These are phyloP conservation scores for Tulasnella sp. DNA, from an alignment of 768 basidiomycete species.

Conservation along the genomic window DNA sequence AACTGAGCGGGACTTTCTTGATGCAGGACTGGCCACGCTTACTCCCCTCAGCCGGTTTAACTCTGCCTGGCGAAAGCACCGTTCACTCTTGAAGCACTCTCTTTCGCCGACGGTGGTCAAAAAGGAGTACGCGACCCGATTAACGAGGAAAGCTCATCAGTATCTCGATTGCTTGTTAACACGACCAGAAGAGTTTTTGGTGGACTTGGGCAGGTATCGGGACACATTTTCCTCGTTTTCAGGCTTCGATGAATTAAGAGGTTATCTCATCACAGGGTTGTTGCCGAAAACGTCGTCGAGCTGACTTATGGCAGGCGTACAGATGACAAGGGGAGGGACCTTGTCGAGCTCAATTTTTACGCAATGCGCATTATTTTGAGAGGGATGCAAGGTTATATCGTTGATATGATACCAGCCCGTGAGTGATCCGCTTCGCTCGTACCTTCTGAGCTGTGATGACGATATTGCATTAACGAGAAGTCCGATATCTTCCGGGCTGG, in stretches of 20 bases:
- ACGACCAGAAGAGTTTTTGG: not conserved
- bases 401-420: constrained; percentile 1
- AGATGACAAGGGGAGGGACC: not conserved
- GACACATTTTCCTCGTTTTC: not conserved
- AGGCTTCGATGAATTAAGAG: not conserved
- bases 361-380: not conserved
- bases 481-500: constrained; percentile 16
- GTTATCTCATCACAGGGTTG: not conserved
- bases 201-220: not conserved
- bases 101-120: not conserved
- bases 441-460: not conserved
- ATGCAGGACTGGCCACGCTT: not conserved
- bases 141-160: not conserved
- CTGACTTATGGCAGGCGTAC: not conserved
- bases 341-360: not conserved
- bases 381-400: not conserved
- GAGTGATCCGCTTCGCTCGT: not conserved
- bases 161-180: not conserved
- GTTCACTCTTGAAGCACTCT: not conserved
- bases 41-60: not conserved
- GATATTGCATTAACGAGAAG: not conserved
- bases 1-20: not conserved
- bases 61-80: constrained; percentile 11
- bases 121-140: not conserved
- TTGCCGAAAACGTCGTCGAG: constrained; percentile 2